Evolutionary conservation across 108 stramenopile genomes (phyloP).

Genomic region (Nitzschia sp.): DNA sequence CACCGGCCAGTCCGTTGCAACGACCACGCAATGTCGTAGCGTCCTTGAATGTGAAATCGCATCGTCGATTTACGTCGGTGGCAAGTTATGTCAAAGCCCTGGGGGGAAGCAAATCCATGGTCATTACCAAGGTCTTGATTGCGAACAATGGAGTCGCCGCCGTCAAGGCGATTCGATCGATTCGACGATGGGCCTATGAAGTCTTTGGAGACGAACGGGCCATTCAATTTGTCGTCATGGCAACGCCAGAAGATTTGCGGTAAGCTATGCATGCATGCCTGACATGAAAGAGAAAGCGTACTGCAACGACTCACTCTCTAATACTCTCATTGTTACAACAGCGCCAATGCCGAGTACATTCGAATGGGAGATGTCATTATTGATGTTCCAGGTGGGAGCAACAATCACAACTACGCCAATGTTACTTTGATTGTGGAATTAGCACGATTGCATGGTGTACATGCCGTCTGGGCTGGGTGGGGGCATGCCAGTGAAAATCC

Average conservation of each 20-base stretch:
- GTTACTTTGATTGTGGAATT: slow-evolving; percentile 99
- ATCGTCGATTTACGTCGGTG: slow-evolving; percentile 75
- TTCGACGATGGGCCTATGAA: slow-evolving; percentile 95
- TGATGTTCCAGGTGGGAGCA: slow-evolving; percentile 99
- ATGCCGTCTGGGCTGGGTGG: slow-evolving; percentile 99
- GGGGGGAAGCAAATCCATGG: slow-evolving; percentile 63
- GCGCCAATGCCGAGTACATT: slow-evolving; percentile 99
- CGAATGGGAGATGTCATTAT: slow-evolving; percentile 99
- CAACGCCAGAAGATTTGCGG: slow-evolving; percentile 97
- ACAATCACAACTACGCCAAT: slow-evolving; percentile 99
- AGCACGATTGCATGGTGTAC: slow-evolving; percentile 94
- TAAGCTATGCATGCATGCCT: slow-evolving; percentile 31
- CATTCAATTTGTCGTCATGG: slow-evolving; percentile 98
- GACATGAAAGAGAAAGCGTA: neutral
- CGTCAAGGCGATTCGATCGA: slow-evolving; percentile 96
- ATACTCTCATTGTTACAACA: slow-evolving; percentile 23
- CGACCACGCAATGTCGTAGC: neutral
- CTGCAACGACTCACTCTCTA: neutral
- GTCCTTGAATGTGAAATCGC: slow-evolving; percentile 38
- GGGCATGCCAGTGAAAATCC: slow-evolving; percentile 99
- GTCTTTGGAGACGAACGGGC: slow-evolving; percentile 92
- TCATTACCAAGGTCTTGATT: slow-evolving; percentile 87
- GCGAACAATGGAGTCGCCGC: slow-evolving; percentile 96
- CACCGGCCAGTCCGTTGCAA: neutral
- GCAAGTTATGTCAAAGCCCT: slow-evolving; percentile 64